Percentiles rank a stretch among this genome's conserved stretches.
These are phyloP conservation scores for Colletotrichum simmondsii DNA, from an alignment of 2,329 filamentous ascomycete species.

Conservation along the genomic window DNA sequence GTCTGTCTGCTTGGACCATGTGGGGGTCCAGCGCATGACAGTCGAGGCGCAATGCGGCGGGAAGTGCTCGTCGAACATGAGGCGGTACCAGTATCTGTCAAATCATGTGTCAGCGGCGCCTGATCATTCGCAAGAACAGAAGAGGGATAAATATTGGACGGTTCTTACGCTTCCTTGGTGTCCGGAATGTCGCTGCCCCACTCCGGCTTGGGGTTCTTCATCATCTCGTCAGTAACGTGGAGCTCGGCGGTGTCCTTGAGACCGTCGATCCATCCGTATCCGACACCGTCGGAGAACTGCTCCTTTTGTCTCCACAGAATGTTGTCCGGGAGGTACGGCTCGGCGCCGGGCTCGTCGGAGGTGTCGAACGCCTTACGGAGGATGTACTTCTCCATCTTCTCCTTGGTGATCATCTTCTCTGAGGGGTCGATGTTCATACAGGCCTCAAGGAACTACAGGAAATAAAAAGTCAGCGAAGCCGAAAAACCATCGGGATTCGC, in stretches of 20 bases:
- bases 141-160: neutral
- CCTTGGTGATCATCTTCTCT: slow-evolving; percentile 95
- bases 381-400: slow-evolving; percentile 96
- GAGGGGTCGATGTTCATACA: slow-evolving; percentile 93
- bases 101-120: slow-evolving; percentile 38
- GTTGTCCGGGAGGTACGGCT: slow-evolving; percentile 93
- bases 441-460: slow-evolving; percentile 81
- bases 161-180: slow-evolving; percentile 86
- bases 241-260: slow-evolving; percentile 94
- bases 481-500: neutral
- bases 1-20: slow-evolving; percentile 96
- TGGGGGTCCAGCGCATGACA: slow-evolving; percentile 96
- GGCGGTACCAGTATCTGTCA: slow-evolving; percentile 90
- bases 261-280: slow-evolving; percentile 98
- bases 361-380: slow-evolving; percentile 98
- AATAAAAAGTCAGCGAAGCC: neutral
- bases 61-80: slow-evolving; percentile 99
- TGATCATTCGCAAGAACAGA: neutral
- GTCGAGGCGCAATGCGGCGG: slow-evolving; percentile 90
- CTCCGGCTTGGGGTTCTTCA: slow-evolving; percentile 97
- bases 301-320: slow-evolving; percentile 99
- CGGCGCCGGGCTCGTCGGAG: slow-evolving; percentile 79
- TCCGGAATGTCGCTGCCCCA: slow-evolving; percentile 95
- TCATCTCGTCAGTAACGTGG: slow-evolving; percentile 94
- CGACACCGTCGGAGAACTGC: slow-evolving; percentile 98